Percentiles rank a stretch among this genome's conserved stretches.
Evolutionary conservation across 2,329 filamentous ascomycete species (phyloP).

Genomic region (Xylaria sp.): DNA sequence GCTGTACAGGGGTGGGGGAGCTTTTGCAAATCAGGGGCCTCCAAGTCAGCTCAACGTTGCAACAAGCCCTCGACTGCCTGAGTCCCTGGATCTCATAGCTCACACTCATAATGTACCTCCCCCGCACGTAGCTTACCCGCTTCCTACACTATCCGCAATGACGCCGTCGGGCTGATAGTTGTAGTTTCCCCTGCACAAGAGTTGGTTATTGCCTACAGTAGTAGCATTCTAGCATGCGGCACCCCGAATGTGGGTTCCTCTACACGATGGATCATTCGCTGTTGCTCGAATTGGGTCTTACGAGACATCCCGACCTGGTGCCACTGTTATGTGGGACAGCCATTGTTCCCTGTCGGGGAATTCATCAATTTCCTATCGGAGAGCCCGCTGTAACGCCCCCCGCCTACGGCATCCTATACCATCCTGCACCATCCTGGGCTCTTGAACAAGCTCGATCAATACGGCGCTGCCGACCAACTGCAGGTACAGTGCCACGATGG

Average conservation of each 20-base stretch:
- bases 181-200: conserved; percentile 4
- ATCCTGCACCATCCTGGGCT: conserved; percentile 23
- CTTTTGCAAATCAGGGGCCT: conserved; percentile 16
- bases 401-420: conserved; percentile 17
- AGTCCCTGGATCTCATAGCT: background rate
- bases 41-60: background rate
- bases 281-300: conserved; percentile 8
- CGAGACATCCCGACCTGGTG: conserved; percentile 1
- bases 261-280: background rate
- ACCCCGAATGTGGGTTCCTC: background rate
- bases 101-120: background rate
- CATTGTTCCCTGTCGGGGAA: conserved; percentile 21
- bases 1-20: conserved; percentile 12
- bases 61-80: background rate
- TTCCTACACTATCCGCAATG: background rate
- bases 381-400: conserved; percentile 31
- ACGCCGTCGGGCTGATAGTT: background rate
- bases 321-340: conserved; percentile 7
- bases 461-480: conserved; percentile 34
- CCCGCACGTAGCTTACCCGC: background rate
- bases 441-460: conserved; percentile 9
- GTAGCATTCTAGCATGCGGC: background rate
- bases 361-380: conserved; percentile 29
- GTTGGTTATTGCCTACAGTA: background rate
- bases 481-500: conserved; percentile 28